Conservation (phyloP, 768 basidiomycete genomes). For the Obba rivulosa region DNA sequence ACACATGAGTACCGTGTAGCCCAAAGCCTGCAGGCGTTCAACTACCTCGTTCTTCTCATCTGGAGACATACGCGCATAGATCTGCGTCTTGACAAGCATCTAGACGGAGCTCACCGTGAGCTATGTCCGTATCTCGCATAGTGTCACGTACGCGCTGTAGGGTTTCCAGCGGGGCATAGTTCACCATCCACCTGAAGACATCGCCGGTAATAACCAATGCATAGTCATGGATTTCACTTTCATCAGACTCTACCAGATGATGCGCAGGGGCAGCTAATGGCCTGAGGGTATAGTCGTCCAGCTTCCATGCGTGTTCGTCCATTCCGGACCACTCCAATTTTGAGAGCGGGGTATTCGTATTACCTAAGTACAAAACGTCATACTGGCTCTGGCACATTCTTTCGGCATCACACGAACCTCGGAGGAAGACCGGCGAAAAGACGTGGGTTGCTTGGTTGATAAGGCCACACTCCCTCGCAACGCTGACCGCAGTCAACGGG, state of each 20-base stretch:
- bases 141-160: constrained; percentile 72
- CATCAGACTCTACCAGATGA: constrained; percentile 64
- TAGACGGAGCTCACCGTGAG: constrained; percentile 23
- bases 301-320: constrained; percentile 78
- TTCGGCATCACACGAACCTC: constrained; percentile 43
- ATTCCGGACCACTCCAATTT: constrained; percentile 87
- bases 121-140: not conserved
- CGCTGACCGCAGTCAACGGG: constrained; percentile 92
- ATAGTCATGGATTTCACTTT: constrained; percentile 80
- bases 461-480: constrained; percentile 88
- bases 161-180: constrained; percentile 89
- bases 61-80: constrained; percentile 98
- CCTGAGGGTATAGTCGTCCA: constrained; percentile 86
- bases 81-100: constrained; percentile 97
- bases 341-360: constrained; percentile 44
- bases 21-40: constrained; percentile 86
- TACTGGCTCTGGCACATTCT: too few relatives aligned
- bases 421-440: constrained; percentile 74
- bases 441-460: constrained; percentile 87
- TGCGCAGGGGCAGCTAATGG: constrained; percentile 69
- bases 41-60: constrained; percentile 99
- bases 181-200: constrained; percentile 97
- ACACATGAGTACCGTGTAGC: constrained; percentile 97
- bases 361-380: constrained; percentile 36
- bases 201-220: constrained; percentile 91